phyloP scores from a whole-genome alignment of 208 protist species.

The Trypanosoma melophagium region DNA sequence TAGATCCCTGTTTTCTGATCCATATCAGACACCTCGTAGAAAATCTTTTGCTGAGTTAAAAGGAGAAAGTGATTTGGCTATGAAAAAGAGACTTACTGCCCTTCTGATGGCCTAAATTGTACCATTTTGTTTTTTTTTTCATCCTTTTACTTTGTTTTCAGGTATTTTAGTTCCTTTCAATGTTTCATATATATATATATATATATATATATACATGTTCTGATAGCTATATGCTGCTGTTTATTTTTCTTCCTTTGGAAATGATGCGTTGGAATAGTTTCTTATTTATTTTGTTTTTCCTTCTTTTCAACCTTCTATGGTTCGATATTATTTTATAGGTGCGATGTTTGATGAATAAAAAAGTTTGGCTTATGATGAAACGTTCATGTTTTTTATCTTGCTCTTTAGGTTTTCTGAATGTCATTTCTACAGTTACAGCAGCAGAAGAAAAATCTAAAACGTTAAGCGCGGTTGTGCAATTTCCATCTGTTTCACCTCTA shows the following conservation, averaged over 20 bases:
- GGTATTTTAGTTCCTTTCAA: constrained; percentile 5
- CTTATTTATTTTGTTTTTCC: constrained; percentile 23
- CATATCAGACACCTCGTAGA: constrained; percentile 14
- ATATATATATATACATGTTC: constrained; percentile 3
- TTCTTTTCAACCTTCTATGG: constrained; percentile 20
- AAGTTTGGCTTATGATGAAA: constrained; percentile 9
- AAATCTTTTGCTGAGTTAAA: constrained; percentile 6
- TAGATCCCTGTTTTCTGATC: constrained; percentile 4
- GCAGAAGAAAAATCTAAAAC: background rate
- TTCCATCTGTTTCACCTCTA: constrained; percentile 33
- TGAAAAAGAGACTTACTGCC: constrained; percentile 21
- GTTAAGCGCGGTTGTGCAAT: constrained; percentile 30
- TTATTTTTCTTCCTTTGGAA: constrained; percentile 1
- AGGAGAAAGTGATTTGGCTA: constrained; percentile 24
- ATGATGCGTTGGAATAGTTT: background rate
- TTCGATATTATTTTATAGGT: constrained; percentile 7
- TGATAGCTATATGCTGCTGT: constrained; percentile 2
- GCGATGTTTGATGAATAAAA: constrained; percentile 10
- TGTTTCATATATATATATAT: constrained; percentile 12
- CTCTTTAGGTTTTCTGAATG: constrained; percentile 15
- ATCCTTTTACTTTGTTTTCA: constrained; percentile 27
- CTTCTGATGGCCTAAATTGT: constrained; percentile 13
- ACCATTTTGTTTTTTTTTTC: background rate
- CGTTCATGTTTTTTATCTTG: constrained; percentile 22
- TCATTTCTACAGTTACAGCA: constrained; percentile 20